Conservation (phyloP, 1,284 basidiomycete species). For the Boletus mariae region DNA sequence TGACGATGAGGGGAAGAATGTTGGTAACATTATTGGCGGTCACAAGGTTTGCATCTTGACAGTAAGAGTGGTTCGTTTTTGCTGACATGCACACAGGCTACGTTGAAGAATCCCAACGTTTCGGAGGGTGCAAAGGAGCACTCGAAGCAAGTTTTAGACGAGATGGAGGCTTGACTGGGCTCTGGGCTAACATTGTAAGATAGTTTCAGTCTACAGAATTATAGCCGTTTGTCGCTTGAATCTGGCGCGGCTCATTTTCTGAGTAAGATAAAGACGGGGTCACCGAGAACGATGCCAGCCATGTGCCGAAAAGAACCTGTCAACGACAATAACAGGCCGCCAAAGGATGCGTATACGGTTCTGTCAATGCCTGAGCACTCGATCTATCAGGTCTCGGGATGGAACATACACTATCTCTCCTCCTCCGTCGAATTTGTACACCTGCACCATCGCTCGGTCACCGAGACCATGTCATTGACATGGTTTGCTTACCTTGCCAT, state of each 20-base stretch:
- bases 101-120: slow-evolving; percentile 40
- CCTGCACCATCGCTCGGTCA: slow-evolving; percentile 44
- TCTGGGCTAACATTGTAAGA: slow-evolving; percentile 5
- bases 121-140: slow-evolving; percentile 40
- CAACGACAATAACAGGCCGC: slow-evolving; percentile 93
- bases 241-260: slow-evolving; percentile 49
- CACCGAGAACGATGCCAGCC: slow-evolving; percentile 88
- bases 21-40: slow-evolving; percentile 24
- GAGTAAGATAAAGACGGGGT: slow-evolving; percentile 89
- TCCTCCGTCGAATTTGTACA: slow-evolving; percentile 95
- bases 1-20: slow-evolving; percentile 8
- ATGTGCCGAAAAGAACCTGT: slow-evolving; percentile 93
- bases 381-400: background rate
- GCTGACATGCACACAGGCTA: slow-evolving; percentile 19
- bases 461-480: slow-evolving; percentile 3
- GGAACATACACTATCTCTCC: slow-evolving; percentile 73
- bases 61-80: slow-evolving; percentile 1
- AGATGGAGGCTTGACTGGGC: background rate
- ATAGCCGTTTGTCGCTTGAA: background rate
- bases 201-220: slow-evolving; percentile 1
- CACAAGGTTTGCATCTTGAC: slow-evolving; percentile 22
- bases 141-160: background rate
- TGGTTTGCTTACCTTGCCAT: slow-evolving; percentile 76
- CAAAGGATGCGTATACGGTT: slow-evolving; percentile 94
- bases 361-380: slow-evolving; percentile 39